Conservation (phyloP, 352 stramenopile species). For the Globisporangium lucens region DNA sequence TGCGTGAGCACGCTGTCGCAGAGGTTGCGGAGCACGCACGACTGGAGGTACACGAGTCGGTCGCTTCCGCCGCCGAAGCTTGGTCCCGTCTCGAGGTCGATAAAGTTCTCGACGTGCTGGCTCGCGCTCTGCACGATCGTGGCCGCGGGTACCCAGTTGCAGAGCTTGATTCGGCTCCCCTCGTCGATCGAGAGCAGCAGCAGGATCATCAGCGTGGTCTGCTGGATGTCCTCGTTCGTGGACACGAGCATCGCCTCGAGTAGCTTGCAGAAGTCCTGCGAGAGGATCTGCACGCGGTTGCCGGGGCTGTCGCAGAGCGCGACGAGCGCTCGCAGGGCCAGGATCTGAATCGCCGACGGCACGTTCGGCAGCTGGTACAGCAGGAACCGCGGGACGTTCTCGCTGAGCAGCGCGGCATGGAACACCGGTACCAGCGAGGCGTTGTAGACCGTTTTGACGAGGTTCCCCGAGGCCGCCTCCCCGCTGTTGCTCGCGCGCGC, state of each 20-base stretch:
- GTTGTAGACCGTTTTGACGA: constrained; percentile 78
- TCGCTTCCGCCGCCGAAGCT: background rate
- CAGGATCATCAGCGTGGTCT: constrained; percentile 51
- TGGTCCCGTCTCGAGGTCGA: background rate
- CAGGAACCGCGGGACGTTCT: constrained; percentile 67
- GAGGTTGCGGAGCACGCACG: constrained; percentile 69
- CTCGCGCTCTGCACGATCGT: constrained; percentile 34
- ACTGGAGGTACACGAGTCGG: constrained; percentile 51
- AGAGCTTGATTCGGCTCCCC: constrained; percentile 62
- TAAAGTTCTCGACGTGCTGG: constrained; percentile 27
- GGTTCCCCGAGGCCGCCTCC: constrained; percentile 20
- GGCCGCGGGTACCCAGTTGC: constrained; percentile 55
- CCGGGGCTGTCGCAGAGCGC: constrained; percentile 46
- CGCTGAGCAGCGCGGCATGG: constrained; percentile 50
- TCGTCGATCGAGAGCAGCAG: constrained; percentile 61
- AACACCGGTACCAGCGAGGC: constrained; percentile 51
- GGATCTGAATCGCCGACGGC: constrained; percentile 31
- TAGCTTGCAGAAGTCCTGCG: constrained; percentile 45
- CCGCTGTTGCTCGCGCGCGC: constrained; percentile 17
- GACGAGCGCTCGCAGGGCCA: constrained; percentile 48
- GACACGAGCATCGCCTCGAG: constrained; percentile 43
- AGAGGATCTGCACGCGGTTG: constrained; percentile 50
- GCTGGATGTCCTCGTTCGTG: constrained; percentile 40
- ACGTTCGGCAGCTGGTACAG: constrained; percentile 42
- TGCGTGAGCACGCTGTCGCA: constrained; percentile 72